Conservation (phyloP, 192 early-diverging fungal genomes). For the Mortierella antarctica region DNA sequence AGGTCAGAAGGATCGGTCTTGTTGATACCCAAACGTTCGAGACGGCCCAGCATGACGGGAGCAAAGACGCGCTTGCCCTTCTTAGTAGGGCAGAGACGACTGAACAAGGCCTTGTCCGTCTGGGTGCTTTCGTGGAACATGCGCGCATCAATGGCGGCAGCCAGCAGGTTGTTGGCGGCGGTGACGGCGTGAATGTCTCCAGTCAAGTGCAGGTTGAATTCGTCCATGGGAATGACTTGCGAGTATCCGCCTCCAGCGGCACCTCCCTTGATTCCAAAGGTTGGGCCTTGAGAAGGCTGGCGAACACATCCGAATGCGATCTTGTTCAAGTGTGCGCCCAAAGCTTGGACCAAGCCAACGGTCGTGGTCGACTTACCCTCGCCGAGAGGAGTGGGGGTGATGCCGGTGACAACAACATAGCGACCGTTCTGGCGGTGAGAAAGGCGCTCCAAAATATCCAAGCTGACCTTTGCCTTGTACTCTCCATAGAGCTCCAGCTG, state of each 20-base stretch:
- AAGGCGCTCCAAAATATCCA: constrained; percentile 86
- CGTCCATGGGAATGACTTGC: constrained; percentile 99
- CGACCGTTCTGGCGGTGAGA: constrained; percentile 81
- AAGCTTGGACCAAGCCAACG: constrained; percentile 93
- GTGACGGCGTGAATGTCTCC: constrained; percentile 99
- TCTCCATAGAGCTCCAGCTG: constrained; percentile 89
- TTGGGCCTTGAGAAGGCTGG: constrained; percentile 98
- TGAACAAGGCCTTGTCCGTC: constrained; percentile 85
- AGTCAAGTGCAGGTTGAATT: constrained; percentile 99
- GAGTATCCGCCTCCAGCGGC: constrained; percentile 99
- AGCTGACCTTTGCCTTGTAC: constrained; percentile 90
- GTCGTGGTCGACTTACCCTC: constrained; percentile 99
- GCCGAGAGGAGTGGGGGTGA: constrained; percentile 98
- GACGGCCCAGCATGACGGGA: constrained; percentile 86
- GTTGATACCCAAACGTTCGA: constrained; percentile 84
- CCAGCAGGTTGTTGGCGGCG: constrained; percentile 95
- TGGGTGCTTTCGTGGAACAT: constrained; percentile 97
- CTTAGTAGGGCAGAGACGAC: constrained; percentile 87
- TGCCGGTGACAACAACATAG: constrained; percentile 96
- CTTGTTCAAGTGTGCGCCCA: constrained; percentile 91
- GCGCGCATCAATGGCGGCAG: constrained; percentile 97
- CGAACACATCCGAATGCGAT: constrained; percentile 97
- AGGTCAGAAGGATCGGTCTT: constrained; percentile 84
- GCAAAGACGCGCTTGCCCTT: constrained; percentile 87
- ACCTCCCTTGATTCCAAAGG: constrained; percentile 99